phyloP scores from a whole-genome alignment of 1,284 basidiomycete genomes.

The Sphagnurus paluster region DNA sequence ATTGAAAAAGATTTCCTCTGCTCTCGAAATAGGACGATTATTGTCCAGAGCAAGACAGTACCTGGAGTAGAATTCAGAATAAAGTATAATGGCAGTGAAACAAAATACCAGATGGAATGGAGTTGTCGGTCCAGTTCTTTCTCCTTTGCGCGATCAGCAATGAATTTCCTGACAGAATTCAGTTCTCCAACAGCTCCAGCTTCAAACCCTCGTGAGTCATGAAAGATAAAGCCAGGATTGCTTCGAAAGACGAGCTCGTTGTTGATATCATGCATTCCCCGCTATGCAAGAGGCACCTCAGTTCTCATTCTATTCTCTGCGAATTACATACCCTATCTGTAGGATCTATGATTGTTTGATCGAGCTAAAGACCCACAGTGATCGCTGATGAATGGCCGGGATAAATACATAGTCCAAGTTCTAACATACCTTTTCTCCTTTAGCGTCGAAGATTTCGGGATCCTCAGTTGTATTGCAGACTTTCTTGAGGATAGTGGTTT shows the following conservation, averaged over 20 bases:
- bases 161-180: conserved; percentile 21
- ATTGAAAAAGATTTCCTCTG: conserved; percentile 14
- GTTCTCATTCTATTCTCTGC: background rate
- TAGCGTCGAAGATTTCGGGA: conserved; percentile 10
- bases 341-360: conserved; percentile 1
- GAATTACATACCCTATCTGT: conserved; percentile 1
- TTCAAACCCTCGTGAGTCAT: conserved; percentile 31
- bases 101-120: conserved; percentile 26
- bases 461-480: conserved; percentile 23
- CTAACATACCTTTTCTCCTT: conserved; percentile 3
- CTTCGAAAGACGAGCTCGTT: conserved; percentile 30
- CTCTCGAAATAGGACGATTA: conserved; percentile 13
- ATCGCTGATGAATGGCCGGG: background rate
- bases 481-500: conserved; percentile 25
- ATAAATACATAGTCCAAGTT: too few species aligned
- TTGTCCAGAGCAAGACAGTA: conserved; percentile 18
- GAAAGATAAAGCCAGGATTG: conserved; percentile 28
- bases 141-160: conserved; percentile 14
- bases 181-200: conserved; percentile 22
- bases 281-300: conserved; percentile 16
- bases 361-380: conserved; percentile 2
- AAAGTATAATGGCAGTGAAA: background rate
- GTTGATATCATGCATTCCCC: conserved; percentile 32
- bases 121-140: conserved; percentile 17
- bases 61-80: conserved; percentile 1